Base-by-base conservation (phyloP, 495 filamentous ascomycete genomes). In the Hapsidospora chrysogenum region DNA sequence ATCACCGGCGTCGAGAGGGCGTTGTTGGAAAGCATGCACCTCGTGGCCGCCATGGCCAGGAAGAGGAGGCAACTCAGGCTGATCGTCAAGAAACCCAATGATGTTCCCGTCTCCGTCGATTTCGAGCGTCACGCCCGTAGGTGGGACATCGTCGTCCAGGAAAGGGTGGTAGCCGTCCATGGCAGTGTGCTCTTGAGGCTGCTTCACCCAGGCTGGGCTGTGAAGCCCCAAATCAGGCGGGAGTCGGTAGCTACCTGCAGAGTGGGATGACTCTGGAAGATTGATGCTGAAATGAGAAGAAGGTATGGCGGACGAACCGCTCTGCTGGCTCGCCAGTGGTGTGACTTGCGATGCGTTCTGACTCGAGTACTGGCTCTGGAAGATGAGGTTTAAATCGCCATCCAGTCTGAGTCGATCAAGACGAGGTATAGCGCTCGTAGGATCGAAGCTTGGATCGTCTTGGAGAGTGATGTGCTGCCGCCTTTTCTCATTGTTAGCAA, bases 401-500 rank as follows among this genome's bases (percentile, higher is more conserved):
- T n/a, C n/a, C n/a, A n/a, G n/a, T n/a, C n/a, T n/a, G n/a, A n/a
- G n/a, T n/a, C n/a, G n/a, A n/a, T n/a, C n/a, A n/a, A n/a, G n/a
- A n/a, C n/a, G n/a, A n/a, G n/a, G n/a, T n/a, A n/a, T n/a, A n/a
- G n/a, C n/a, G n/a, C n/a, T n/a, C n/a, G n/a, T n/a, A 0, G 80
- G 80, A 1, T 85, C 51, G 44, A 95, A 94, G n/a, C 72, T 67
- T 4, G 85, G 85, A 50, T 96, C 89, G 41, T 97, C 83, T 15
- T 66, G 57, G 3, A 95, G 63, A 10, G 85, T 52, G 30, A 94
- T 72, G 41, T 84, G 80, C 29, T 80, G 78, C 15, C 76, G 78
- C 40, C 87, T 94, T 45, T 5, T 20, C 32, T 36, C 23, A n/a
- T n/a, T n/a, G n/a, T n/a, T 31, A 31, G 38, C 49, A 17, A 46